Conservation (phyloP, 768 basidiomycete genomes). For the Trametes cingulata region DNA sequence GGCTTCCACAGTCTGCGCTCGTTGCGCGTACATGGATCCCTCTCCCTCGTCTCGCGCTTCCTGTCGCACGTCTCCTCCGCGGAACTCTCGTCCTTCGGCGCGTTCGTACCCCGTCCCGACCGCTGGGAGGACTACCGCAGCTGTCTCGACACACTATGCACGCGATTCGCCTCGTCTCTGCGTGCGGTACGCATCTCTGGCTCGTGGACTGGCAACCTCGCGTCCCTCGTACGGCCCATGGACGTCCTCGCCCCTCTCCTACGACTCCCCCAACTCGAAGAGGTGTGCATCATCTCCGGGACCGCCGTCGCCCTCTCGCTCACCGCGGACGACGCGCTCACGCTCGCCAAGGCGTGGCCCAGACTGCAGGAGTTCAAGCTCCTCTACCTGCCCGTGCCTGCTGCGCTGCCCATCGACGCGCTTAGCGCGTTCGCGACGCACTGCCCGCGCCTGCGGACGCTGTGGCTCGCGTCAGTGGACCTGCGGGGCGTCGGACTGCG, state of each 20-base stretch:
- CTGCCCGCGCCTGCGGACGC: conserved; percentile 1
- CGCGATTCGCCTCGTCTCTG: conserved; percentile 1
- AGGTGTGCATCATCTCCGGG: not conserved
- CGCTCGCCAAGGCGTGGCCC: conserved; percentile 4
- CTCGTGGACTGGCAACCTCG: conserved; percentile 5
- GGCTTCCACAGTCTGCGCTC: conserved; percentile 5
- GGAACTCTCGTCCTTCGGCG: conserved; percentile 4
- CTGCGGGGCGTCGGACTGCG: not conserved
- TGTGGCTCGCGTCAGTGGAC: conserved; percentile 10
- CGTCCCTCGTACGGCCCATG: not conserved
- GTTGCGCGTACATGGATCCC: conserved; percentile 9
- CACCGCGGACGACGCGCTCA: not conserved
- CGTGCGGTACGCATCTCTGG: conserved; percentile 2
- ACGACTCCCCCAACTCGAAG: conserved; percentile 5
- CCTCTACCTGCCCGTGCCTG: conserved; percentile 3
- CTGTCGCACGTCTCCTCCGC: conserved; percentile 9
- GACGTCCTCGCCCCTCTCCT: conserved; percentile 4
- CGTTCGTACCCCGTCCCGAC: conserved; percentile 2
- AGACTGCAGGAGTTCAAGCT: not conserved
- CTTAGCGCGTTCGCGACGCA: not conserved
- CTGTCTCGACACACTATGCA: not conserved
- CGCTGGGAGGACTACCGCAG: conserved; percentile 1
- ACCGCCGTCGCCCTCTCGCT: conserved; percentile 7
- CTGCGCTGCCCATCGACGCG: conserved; percentile 7
- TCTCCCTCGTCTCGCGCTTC: conserved; percentile 4